Conservation (phyloP, 768 basidiomycete species). For the Agaricus sinodeliciosus region DNA sequence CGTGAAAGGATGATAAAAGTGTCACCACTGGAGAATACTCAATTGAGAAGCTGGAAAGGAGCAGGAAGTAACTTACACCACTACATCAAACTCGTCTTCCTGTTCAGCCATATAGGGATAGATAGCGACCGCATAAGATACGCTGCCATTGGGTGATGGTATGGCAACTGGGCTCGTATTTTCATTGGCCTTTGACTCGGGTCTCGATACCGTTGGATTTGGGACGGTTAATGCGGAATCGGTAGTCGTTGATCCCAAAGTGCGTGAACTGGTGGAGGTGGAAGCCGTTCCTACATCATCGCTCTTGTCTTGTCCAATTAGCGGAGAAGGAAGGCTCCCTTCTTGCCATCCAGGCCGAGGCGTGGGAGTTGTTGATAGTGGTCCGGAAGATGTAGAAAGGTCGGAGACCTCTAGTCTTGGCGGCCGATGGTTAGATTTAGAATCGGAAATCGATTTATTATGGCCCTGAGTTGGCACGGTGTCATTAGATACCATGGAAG, state of each 20-base stretch:
- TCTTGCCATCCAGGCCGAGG: constrained; percentile 77
- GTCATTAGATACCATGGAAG: constrained; percentile 42
- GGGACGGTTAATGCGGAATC: constrained; percentile 23
- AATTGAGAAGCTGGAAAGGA: constrained; percentile 5
- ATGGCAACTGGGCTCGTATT: constrained; percentile 20
- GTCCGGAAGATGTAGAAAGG: constrained; percentile 40
- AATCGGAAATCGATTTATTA: constrained; percentile 31
- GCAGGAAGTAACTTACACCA: constrained; percentile 56
- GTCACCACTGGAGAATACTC: constrained; percentile 55
- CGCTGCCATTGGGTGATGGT: constrained; percentile 33
- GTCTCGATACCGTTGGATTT: constrained; percentile 11
- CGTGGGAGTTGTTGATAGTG: constrained; percentile 51
- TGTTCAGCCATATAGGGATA: constrained; percentile 99
- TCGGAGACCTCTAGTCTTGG: constrained; percentile 69
- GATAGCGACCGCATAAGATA: constrained; percentile 95
- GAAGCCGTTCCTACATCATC: constrained; percentile 36
- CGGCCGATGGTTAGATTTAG: constrained; percentile 47
- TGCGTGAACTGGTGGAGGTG: constrained; percentile 29
- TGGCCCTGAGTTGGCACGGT: constrained; percentile 39
- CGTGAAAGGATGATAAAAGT: constrained; percentile 91
- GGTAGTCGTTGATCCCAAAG: constrained; percentile 19
- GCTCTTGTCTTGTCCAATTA: constrained; percentile 28
- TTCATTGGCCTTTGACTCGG: constrained; percentile 15
- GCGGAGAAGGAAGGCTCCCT: constrained; percentile 51
- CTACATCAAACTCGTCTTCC: constrained; percentile 97